phyloP scores from a whole-genome alignment of 1,284 basidiomycete genomes.

The Apiotrichum gracile region DNA sequence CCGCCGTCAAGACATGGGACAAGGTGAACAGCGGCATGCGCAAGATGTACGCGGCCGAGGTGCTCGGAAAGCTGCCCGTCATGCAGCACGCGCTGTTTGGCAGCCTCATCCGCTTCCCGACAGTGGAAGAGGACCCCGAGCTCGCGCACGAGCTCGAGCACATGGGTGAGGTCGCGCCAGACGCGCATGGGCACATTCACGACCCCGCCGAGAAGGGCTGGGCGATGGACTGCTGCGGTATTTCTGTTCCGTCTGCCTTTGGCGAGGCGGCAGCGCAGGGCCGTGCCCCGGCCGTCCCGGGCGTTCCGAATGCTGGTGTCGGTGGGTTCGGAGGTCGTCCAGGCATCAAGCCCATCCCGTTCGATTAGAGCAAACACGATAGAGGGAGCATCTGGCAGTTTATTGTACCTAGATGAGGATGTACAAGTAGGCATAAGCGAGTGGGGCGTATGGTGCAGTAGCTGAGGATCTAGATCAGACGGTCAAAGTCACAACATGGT shows the following conservation, averaged over 20 bases:
- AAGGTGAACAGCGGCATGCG: constrained; percentile 97
- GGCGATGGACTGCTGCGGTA: constrained; percentile 79
- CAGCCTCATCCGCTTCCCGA: constrained; percentile 62
- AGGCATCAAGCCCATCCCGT: constrained; percentile 73
- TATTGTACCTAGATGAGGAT: background rate
- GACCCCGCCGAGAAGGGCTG: constrained; percentile 62
- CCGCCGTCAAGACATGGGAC: constrained; percentile 92
- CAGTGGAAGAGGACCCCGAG: constrained; percentile 45
- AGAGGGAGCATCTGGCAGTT: background rate
- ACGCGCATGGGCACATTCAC: constrained; percentile 62
- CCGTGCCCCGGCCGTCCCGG: constrained; percentile 32
- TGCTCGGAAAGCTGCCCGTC: constrained; percentile 90
- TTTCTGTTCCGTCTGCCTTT: constrained; percentile 77
- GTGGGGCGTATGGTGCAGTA: no score
- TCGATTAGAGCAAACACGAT: constrained; percentile 54
- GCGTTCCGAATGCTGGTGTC: constrained; percentile 1
- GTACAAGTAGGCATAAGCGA: no score
- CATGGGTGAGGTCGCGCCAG: constrained; percentile 49
- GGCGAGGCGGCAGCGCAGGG: constrained; percentile 58
- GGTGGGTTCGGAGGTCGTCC: constrained; percentile 48
- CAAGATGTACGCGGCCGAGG: constrained; percentile 97
- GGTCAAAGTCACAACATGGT: no score
- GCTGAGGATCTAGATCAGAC: no score
- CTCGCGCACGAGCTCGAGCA: constrained; percentile 37
- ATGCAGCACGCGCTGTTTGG: constrained; percentile 97